A percentile compares a stretch with the other conserved stretches of the same genome.
Conservation (phyloP, 1,284 basidiomycete genomes). For the Heliocybe sulcata region DNA sequence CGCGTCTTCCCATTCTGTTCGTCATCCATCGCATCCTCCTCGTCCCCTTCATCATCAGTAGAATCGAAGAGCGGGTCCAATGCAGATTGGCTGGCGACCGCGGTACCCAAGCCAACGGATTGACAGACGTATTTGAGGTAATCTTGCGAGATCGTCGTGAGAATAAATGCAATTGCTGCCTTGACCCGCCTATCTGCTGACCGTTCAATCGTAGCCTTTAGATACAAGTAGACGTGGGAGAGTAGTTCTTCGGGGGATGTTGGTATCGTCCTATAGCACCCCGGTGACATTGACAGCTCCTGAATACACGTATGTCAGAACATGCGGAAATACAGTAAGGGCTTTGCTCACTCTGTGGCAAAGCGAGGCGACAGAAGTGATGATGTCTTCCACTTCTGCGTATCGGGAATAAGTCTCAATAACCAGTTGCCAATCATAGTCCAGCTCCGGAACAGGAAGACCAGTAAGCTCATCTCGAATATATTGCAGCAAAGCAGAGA, state of each 20-base stretch:
- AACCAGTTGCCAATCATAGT: slow-evolving; percentile 11
- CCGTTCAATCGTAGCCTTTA: slow-evolving; percentile 37
- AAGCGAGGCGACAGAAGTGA: slow-evolving; percentile 43
- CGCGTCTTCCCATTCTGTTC: slow-evolving; percentile 30
- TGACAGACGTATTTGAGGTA: slow-evolving; percentile 49
- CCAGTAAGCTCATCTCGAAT: slow-evolving; percentile 36
- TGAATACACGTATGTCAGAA: slow-evolving; percentile 15
- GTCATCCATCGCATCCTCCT: slow-evolving; percentile 21
- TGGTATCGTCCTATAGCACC: slow-evolving; percentile 34
- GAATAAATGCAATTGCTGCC: slow-evolving; percentile 54
- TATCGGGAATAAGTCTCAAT: slow-evolving; percentile 41
- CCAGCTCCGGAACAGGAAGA: slow-evolving; percentile 21
- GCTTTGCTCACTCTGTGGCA: slow-evolving; percentile 44
- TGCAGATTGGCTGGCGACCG: slow-evolving; percentile 21
- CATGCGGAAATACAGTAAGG: not conserved
- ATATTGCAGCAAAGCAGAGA: slow-evolving; percentile 46
- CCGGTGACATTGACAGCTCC: slow-evolving; percentile 31
- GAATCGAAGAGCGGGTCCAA: slow-evolving; percentile 9
- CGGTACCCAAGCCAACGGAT: slow-evolving; percentile 46
- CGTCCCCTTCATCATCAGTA: not conserved
- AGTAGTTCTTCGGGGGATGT: slow-evolving; percentile 40
- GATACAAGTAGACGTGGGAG: slow-evolving; percentile 46
- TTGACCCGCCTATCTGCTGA: slow-evolving; percentile 36
- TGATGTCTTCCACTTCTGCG: slow-evolving; percentile 38
- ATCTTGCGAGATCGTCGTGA: slow-evolving; percentile 51